Evolutionary conservation across 495 filamentous ascomycete species (phyloP), one percentile per base, ranked within the genome.

Genomic region (Penicillium subrubescens): DNA sequence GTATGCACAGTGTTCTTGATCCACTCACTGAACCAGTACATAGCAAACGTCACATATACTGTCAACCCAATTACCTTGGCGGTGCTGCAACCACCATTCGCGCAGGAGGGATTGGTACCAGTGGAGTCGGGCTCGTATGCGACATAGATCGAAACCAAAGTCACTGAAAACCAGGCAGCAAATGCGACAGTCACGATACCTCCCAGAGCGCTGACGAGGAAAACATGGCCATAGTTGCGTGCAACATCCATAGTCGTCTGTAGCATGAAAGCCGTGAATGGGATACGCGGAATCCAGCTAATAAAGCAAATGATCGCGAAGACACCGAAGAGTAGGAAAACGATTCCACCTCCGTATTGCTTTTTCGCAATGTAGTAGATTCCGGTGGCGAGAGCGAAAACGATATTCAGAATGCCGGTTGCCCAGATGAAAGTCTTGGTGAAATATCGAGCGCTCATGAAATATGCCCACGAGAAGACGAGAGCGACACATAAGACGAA

Each of bases 341-440:
- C 89, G 52, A 97, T 92, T 19, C 90, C 94, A 21, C 90, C 92
- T 31, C 87, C 89, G 71, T 88, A 96, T 71, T 93, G 90, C 60
- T 87, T 84, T 14, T 85, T 75, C 3, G 78, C 75, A 35, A 90
- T 84, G 74, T 90, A 90, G 73, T 88, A 88, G 51, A 92, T 84
- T 1, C 86, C 88, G 0, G 89, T 91, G 7, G 80, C 90, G 33
- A 91, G 75, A 31, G 88, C 88, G 62, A 89, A 85, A 25, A 88
- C 79, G 55, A 90, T 87, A 60, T 92, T 88, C 48, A 90, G 63
- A 55, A 90, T 88, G 21, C 88, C 87, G 1, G 93, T 96, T 57
- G 89, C 88, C 90, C 92, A 97, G 69, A 97, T 93, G 65, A 94
- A 92, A 67, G 92, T 86, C 72, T 96, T 96, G 5, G 94, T 93